These are phyloP conservation scores for Begonia fuchsioides DNA, from an alignment of 306 rosid species.

Conservation along the genomic window DNA sequence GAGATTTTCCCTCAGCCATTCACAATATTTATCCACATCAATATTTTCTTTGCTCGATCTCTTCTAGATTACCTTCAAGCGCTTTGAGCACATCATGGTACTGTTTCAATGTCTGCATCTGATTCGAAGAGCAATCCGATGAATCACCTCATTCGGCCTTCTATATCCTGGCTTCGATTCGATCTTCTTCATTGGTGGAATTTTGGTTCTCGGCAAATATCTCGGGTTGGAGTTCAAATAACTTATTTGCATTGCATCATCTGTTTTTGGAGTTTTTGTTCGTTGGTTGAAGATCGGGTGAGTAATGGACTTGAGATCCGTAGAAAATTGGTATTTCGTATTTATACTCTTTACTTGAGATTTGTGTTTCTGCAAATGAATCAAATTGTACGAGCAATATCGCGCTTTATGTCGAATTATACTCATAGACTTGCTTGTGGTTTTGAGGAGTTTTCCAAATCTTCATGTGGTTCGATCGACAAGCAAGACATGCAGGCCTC, in stretches of 20 bases:
- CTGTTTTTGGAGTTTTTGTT: too few species aligned
- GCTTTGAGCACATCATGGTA: constrained; percentile 2
- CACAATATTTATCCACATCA: constrained; percentile 2
- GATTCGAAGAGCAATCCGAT: background rate
- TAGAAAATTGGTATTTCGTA: too few species aligned
- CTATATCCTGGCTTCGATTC: too few species aligned
- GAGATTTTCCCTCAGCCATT: constrained; percentile 3
- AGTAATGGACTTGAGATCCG: too few species aligned
- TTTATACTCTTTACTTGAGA: background rate
- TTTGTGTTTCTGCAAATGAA: background rate
- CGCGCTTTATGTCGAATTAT: too few species aligned
- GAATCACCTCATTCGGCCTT: background rate
- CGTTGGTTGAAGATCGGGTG: background rate
- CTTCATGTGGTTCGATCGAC: constrained; percentile 46
- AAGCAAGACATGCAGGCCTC: constrained; percentile 24
- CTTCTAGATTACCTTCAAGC: constrained; percentile 18
- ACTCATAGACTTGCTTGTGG: too few species aligned
- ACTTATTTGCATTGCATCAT: too few species aligned
- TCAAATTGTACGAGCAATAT: too few species aligned
- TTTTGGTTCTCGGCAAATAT: background rate
- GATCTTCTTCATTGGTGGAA: background rate
- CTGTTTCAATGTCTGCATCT: background rate
- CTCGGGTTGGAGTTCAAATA: background rate
- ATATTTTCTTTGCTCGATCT: constrained; percentile 1
- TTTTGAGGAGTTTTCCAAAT: background rate